These are phyloP conservation scores for Didymella glomerata DNA, from an alignment of 2,329 filamentous ascomycete species.

Conservation along the genomic window DNA sequence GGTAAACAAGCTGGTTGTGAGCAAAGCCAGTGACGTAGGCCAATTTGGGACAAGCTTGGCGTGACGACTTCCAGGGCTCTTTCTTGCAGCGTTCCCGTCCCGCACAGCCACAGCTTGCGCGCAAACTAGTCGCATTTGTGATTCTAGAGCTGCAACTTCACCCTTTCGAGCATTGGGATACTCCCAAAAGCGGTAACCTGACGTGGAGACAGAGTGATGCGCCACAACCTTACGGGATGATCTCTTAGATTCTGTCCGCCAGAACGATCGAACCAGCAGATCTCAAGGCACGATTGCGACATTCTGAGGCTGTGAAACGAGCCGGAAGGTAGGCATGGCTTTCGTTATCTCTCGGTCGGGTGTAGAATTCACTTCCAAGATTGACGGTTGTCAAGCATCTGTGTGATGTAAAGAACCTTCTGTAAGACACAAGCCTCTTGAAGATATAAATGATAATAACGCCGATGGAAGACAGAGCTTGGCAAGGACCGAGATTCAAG, in stretches of 20 bases:
- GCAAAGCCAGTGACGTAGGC: conserved; percentile 19
- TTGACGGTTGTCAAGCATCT: background rate
- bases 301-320: conserved; percentile 11
- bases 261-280: conserved; percentile 2
- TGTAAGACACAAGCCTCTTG: background rate
- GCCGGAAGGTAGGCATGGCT: background rate
- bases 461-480: background rate
- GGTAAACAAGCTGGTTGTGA: conserved; percentile 24
- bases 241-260: conserved; percentile 2
- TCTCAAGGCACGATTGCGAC: conserved; percentile 13
- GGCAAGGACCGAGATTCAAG: background rate
- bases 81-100: background rate
- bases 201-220: conserved; percentile 6
- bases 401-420: background rate
- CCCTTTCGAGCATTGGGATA: background rate
- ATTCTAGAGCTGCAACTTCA: conserved; percentile 9
- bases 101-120: conserved; percentile 20
- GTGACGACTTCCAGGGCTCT: conserved; percentile 6
- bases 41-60: conserved; percentile 18
- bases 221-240: conserved; percentile 11
- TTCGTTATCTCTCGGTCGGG: background rate
- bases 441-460: background rate
- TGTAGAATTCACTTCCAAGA: background rate
- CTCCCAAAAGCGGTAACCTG: conserved; percentile 7
- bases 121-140: background rate